phyloP scores from a whole-genome alignment of 2,329 filamentous ascomycete species.

The Aspergillus quadrilineatus region DNA sequence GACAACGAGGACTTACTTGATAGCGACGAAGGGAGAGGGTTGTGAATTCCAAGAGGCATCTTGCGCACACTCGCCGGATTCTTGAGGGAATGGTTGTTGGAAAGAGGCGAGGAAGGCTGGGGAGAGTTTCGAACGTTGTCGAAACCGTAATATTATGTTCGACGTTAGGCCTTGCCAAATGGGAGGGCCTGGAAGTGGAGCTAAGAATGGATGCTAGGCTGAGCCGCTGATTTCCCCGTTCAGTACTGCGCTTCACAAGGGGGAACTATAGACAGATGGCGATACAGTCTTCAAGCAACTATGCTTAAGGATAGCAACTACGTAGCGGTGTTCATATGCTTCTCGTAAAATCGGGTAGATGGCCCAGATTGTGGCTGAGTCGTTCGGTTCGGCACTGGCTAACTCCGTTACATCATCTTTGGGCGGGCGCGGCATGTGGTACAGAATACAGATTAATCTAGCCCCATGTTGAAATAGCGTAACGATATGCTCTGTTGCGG shows the following conservation, averaged over 20 bases:
- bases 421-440: neutral
- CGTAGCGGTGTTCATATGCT: neutral
- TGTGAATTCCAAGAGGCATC: slow-evolving; percentile 48
- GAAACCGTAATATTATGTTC: slow-evolving; percentile 1
- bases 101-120: neutral
- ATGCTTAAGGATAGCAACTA: neutral
- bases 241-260: neutral
- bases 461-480: neutral
- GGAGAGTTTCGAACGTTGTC: slow-evolving; percentile 16
- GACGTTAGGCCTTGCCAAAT: neutral
- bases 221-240: neutral
- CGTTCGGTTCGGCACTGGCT: neutral
- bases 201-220: slow-evolving; percentile 24
- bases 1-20: slow-evolving; percentile 40
- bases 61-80: slow-evolving; percentile 23
- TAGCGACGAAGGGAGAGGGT: slow-evolving; percentile 50
- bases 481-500: no score
- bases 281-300: neutral
- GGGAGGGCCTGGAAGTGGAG: slow-evolving; percentile 25
- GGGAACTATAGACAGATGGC: no score
- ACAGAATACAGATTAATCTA: neutral
- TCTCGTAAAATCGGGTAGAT: neutral
- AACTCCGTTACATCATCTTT: slow-evolving; percentile 6
- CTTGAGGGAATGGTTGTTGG: slow-evolving; percentile 2
- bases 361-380: slow-evolving; percentile 10